Conservation (phyloP, 768 basidiomycete species). For the Mrakia blollopis region DNA sequence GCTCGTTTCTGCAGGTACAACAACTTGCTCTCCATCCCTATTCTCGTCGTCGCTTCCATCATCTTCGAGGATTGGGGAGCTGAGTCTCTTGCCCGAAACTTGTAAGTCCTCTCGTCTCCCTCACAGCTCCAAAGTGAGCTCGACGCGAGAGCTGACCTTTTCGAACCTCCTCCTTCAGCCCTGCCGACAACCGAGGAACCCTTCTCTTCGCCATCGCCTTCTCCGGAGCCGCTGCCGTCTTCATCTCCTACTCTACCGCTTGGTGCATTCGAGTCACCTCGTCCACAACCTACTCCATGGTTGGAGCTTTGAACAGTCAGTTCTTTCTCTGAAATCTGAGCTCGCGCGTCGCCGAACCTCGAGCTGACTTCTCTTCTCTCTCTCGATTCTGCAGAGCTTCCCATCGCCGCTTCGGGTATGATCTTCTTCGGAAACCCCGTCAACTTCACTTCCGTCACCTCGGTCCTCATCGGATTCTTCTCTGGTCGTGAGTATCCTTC, state of each 20-base stretch:
- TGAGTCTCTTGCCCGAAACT: conserved; percentile 71
- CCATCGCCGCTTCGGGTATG: conserved; percentile 98
- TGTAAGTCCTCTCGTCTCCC: conserved; percentile 57
- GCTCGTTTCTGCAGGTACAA: conserved; percentile 58
- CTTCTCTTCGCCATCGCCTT: conserved; percentile 84
- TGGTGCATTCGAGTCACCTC: conserved; percentile 96
- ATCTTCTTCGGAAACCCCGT: conserved; percentile 90
- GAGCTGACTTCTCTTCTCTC: background rate
- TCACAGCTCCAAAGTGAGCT: background rate
- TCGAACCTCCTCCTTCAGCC: conserved; percentile 53
- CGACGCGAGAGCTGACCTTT: background rate
- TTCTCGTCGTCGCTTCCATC: conserved; percentile 74
- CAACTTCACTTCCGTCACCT: conserved; percentile 80
- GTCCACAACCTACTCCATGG: conserved; percentile 88
- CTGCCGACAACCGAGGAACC: conserved; percentile 67
- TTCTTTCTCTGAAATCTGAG: background rate
- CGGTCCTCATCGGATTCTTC: conserved; percentile 73
- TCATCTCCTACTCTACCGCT: conserved; percentile 96
- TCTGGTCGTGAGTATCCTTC: conserved; percentile 28
- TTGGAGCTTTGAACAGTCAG: conserved; percentile 44
- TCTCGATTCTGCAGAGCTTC: conserved; percentile 49
- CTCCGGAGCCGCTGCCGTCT: conserved; percentile 95
- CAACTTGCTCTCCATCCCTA: conserved; percentile 89
- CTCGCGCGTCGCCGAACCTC: background rate
- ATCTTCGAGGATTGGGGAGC: conserved; percentile 83